Evolutionary conservation across 768 basidiomycete species (phyloP).

Genomic region (Cystobasidiopsis lactophilus): DNA sequence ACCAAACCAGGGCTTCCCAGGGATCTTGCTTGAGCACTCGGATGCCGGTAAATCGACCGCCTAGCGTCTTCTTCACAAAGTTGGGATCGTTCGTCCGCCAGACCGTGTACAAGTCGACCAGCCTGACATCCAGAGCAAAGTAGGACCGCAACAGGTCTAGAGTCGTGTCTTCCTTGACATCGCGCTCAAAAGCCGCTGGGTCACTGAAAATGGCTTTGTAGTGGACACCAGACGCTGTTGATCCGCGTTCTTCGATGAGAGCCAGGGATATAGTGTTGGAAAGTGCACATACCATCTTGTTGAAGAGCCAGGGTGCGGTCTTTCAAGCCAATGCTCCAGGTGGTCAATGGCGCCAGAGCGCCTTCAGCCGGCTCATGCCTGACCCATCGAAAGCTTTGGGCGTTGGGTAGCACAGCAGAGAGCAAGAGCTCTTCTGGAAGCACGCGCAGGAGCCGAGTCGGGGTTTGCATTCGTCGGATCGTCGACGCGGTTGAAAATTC

Average conservation of each 20-base stretch:
- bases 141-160: conserved; percentile 59
- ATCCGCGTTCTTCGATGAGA: neutral
- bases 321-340: neutral
- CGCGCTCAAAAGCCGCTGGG: conserved; percentile 19
- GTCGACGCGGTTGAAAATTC: neutral
- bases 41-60: conserved; percentile 48
- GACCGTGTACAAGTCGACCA: conserved; percentile 44
- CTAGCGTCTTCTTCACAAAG: conserved; percentile 32
- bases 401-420: neutral
- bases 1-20: conserved; percentile 91
- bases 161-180: conserved; percentile 38
- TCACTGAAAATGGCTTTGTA: conserved; percentile 48
- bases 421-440: neutral
- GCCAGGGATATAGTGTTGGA: neutral
- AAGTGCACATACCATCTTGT: neutral
- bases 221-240: conserved; percentile 12
- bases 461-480: neutral
- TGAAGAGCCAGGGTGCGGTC: neutral
- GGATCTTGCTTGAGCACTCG: conserved; percentile 77
- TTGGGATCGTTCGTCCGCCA: conserved; percentile 57
- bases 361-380: neutral
- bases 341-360: neutral
- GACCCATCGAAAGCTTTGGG: neutral
- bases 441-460: neutral
- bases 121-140: conserved; percentile 63